phyloP scores from a whole-genome alignment of 208 protist species.

The Leishmania aethiopica region DNA sequence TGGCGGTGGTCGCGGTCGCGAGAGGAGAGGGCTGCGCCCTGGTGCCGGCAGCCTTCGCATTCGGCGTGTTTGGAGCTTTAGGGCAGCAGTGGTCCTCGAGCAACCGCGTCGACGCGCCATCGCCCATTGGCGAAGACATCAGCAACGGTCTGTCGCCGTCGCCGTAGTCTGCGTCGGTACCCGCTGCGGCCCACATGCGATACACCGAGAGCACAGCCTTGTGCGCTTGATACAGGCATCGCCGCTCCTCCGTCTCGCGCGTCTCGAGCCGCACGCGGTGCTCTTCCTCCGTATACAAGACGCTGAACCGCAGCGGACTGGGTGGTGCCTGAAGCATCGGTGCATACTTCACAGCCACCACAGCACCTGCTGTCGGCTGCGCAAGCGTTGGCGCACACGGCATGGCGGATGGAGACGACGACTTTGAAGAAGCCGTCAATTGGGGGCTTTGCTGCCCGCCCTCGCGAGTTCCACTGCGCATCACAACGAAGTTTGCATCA shows the following conservation, averaged over 20 bases:
- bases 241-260: conserved; percentile 37
- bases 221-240: conserved; percentile 35
- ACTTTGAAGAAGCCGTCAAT: neutral
- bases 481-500: neutral
- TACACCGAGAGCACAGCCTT: conserved; percentile 30
- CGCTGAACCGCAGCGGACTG: conserved; percentile 13
- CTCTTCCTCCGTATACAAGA: conserved; percentile 35
- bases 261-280: conserved; percentile 32
- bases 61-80: neutral
- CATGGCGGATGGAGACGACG: conserved; percentile 12
- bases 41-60: no score
- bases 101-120: neutral
- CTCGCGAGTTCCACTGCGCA: conserved; percentile 8
- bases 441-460: neutral
- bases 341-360: neutral
- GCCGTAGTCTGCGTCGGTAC: conserved; percentile 3
- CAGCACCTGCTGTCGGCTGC: conserved; percentile 4
- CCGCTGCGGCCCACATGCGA: conserved; percentile 29
- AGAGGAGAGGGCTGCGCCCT: neutral
- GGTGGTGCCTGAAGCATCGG: neutral
- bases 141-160: conserved; percentile 3
- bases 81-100: neutral
- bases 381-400: conserved; percentile 12
- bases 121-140: neutral
- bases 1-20: neutral